These are phyloP conservation scores for Vitis vinifera DNA, from an alignment of 164 flowering plant species.

Conservation along the genomic window DNA sequence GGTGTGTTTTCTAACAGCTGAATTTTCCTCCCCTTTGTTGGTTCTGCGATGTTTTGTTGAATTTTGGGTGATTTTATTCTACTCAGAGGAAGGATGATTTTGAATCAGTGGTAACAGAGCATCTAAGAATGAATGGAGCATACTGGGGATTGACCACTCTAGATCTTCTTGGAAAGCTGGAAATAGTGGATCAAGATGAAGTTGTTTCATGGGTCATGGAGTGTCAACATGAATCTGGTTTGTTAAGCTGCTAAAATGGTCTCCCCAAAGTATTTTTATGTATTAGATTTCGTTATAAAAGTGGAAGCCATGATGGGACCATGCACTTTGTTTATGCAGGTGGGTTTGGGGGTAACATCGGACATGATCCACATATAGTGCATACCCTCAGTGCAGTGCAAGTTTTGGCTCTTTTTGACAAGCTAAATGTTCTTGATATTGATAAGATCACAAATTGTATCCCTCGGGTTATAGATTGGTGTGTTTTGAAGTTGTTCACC, in stretches of 20 bases:
- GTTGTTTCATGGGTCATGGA: slow-evolving; percentile 81
- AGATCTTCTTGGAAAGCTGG: slow-evolving; percentile 74
- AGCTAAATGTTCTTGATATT: slow-evolving; percentile 67
- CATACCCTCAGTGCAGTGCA: slow-evolving; percentile 90
- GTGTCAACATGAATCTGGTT: slow-evolving; percentile 89
- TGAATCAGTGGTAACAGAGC: slow-evolving; percentile 84
- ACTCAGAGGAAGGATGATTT: slow-evolving; percentile 70
- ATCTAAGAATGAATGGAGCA: slow-evolving; percentile 85
- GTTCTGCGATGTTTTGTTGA: background rate
- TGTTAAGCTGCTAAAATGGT: slow-evolving; percentile 8
- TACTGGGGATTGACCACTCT: slow-evolving; percentile 91
- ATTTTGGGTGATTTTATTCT: slow-evolving; percentile 2
- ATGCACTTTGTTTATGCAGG: slow-evolving; percentile 42
- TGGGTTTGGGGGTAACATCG: slow-evolving; percentile 89
- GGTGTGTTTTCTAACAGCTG: slow-evolving; percentile 33
- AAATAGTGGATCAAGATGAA: slow-evolving; percentile 57
- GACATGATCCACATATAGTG: slow-evolving; percentile 86
- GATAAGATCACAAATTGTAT: slow-evolving; percentile 77
- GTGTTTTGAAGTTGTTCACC: too few relatives aligned
- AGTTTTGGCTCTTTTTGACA: slow-evolving; percentile 77
- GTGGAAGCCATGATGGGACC: background rate
- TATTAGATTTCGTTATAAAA: background rate
- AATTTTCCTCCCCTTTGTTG: background rate
- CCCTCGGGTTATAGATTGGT: slow-evolving; percentile 34
- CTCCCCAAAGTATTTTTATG: too few relatives aligned